A percentile compares a stretch with the other conserved stretches of the same genome.
These are phyloP conservation scores for Poa annua DNA, from an alignment of 176 grass and related monocot genomes.

Conservation along the genomic window DNA sequence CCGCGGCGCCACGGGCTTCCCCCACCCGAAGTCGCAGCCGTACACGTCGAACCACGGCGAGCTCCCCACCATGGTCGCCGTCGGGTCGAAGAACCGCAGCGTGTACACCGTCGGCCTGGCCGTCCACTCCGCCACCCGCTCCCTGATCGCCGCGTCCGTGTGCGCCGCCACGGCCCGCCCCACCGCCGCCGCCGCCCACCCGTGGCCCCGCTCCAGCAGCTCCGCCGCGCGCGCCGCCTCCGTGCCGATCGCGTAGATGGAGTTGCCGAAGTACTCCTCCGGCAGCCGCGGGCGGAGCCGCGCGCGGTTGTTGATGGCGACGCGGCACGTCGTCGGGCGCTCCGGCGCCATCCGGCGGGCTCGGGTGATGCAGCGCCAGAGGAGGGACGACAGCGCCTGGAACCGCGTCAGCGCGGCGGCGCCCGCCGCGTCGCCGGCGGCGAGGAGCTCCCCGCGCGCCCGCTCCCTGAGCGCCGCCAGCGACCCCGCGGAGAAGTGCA, in stretches of 20 bases:
- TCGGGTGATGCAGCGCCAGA: slow-evolving; percentile 70
- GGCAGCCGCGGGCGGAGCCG: slow-evolving; percentile 57
- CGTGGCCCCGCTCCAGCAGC: slow-evolving; percentile 55
- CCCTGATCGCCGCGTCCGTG: slow-evolving; percentile 57
- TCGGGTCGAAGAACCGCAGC: slow-evolving; percentile 24
- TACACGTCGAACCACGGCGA: slow-evolving; percentile 74
- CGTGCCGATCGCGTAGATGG: slow-evolving; percentile 29
- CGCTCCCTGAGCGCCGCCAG: slow-evolving; percentile 57
- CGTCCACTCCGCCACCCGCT: slow-evolving; percentile 42
- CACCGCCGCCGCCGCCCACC: slow-evolving; percentile 55
- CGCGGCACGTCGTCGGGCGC: slow-evolving; percentile 43
- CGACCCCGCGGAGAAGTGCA: slow-evolving; percentile 54
- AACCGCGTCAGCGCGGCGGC: slow-evolving; percentile 54
- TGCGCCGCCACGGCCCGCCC: slow-evolving; percentile 49
- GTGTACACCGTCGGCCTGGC: slow-evolving; percentile 36
- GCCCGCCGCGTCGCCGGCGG: slow-evolving; percentile 38
- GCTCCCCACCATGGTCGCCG: slow-evolving; percentile 55
- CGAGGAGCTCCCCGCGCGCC: slow-evolving; percentile 44
- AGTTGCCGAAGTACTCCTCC: slow-evolving; percentile 62
- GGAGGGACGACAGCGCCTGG: slow-evolving; percentile 57
- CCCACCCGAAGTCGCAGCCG: slow-evolving; percentile 79
- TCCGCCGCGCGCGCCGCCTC: slow-evolving; percentile 33
- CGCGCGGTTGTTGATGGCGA: slow-evolving; percentile 53
- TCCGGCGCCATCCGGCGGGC: slow-evolving; percentile 34
- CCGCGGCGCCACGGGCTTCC: slow-evolving; percentile 51